phyloP scores from a whole-genome alignment of 129 eudicot genomes.

The Chrysanthemum seticuspe region DNA sequence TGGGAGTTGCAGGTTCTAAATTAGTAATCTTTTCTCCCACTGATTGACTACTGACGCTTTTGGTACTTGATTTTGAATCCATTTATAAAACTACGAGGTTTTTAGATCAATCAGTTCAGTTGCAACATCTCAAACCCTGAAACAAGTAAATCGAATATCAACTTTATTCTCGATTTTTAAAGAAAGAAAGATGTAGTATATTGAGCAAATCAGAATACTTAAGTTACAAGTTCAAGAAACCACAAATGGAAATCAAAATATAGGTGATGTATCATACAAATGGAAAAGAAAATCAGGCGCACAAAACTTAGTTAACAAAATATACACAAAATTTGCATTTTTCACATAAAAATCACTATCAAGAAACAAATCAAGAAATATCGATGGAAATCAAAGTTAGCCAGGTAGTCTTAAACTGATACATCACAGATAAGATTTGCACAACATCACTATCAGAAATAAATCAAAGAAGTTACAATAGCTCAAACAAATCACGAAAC shows the following conservation, averaged over 20 bases:
- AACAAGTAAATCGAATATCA: conserved; percentile 1
- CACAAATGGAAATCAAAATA: background rate
- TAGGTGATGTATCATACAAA: background rate
- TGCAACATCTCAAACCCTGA: conserved; percentile 37
- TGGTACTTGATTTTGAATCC: conserved; percentile 62
- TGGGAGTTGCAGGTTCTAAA: conserved; percentile 33
- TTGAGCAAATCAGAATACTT: conserved; percentile 2
- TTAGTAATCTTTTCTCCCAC: conserved; percentile 37
- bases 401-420: background rate
- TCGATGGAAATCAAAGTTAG: background rate
- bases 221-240: background rate
- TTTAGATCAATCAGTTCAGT: conserved; percentile 17
- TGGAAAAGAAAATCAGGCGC: too few relatives aligned
- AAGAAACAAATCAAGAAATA: conserved; percentile 6
- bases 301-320: too few relatives aligned
- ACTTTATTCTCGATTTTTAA: background rate
- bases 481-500: conserved; percentile 10
- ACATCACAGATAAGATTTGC: background rate
- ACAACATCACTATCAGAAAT: background rate
- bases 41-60: conserved; percentile 28
- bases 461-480: conserved; percentile 8
- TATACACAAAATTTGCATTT: background rate
- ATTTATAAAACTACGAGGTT: conserved; percentile 27
- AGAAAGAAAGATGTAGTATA: background rate
- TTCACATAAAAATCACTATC: background rate